Percentiles rank a stretch among this genome's conserved stretches.
Evolutionary conservation across 371 early-diverging fungal genomes (phyloP).

Genomic region (Circinella minor): DNA sequence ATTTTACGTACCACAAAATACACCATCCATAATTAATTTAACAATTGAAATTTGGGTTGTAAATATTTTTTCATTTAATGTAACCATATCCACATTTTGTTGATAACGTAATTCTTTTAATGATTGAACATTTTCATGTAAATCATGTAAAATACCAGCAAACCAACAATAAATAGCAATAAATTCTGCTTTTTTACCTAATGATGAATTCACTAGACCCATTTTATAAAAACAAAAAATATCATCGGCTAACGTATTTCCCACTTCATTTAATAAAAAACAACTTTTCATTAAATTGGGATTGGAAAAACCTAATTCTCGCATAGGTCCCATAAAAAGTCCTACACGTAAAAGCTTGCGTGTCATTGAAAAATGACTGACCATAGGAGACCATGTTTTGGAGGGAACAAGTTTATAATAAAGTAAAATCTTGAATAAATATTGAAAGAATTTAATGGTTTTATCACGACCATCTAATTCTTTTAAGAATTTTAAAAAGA

Average conservation of each 20-base stretch:
- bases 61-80: conserved; percentile 37
- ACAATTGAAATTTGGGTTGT: conserved; percentile 54
- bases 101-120: conserved; percentile 6
- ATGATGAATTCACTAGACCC: conserved; percentile 53
- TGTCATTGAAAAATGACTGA: conserved; percentile 73
- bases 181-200: conserved; percentile 54
- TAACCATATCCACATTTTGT: background rate
- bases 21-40: conserved; percentile 64
- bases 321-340: conserved; percentile 65
- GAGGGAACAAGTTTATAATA: conserved; percentile 44
- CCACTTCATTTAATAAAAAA: conserved; percentile 45
- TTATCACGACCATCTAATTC: conserved; percentile 87
- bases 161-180: conserved; percentile 66
- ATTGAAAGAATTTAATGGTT: conserved; percentile 79
- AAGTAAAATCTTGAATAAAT: conserved; percentile 70
- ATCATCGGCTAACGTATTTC: conserved; percentile 81
- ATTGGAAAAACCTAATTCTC: conserved; percentile 28
- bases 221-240: conserved; percentile 73
- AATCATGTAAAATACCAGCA: conserved; percentile 56
- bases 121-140: conserved; percentile 25
- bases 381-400: conserved; percentile 55
- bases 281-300: background rate
- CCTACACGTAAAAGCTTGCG: conserved; percentile 77
- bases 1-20: conserved; percentile 72
- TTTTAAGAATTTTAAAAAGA: conserved; percentile 40